Evolutionary conservation across 371 early-diverging fungal species (phyloP).

Genomic region (Rhizopus microsporus): DNA sequence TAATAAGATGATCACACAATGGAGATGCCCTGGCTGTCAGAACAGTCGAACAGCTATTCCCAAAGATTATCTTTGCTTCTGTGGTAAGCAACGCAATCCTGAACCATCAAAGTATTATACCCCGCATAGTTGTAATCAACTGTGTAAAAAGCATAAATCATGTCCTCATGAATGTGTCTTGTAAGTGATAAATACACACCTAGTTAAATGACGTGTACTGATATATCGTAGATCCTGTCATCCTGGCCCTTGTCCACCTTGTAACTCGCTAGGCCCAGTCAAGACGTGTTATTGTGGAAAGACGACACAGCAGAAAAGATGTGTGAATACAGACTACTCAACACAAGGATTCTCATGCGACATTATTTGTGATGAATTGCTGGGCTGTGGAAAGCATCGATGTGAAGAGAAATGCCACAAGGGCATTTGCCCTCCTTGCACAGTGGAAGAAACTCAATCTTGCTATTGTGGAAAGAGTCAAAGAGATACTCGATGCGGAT

Average conservation of each 20-base stretch:
- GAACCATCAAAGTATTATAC: constrained; percentile 60
- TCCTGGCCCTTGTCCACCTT: constrained; percentile 94
- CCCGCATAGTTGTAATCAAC: constrained; percentile 87
- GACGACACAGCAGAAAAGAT: constrained; percentile 59
- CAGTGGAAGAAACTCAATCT: constrained; percentile 50
- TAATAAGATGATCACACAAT: constrained; percentile 45
- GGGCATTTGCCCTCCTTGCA: constrained; percentile 71
- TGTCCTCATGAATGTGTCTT: constrained; percentile 71
- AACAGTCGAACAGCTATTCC: constrained; percentile 67
- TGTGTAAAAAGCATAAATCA: constrained; percentile 65
- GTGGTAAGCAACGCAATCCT: constrained; percentile 80
- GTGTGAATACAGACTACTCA: constrained; percentile 68
- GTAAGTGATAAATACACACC: constrained; percentile 36
- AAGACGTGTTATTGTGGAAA: constrained; percentile 84
- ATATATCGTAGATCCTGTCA: constrained; percentile 63
- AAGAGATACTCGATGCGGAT: constrained; percentile 63
- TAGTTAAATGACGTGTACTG: background rate
- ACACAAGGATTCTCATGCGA: constrained; percentile 67
- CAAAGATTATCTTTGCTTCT: constrained; percentile 81
- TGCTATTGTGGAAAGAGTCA: constrained; percentile 76
- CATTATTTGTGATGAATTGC: constrained; percentile 63
- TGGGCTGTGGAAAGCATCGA: constrained; percentile 73
- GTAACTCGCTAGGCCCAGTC: constrained; percentile 75
- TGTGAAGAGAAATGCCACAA: constrained; percentile 70
- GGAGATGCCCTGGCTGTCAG: constrained; percentile 97